These are phyloP conservation scores for Litsea cubeba DNA, from an alignment of 164 flowering plant species.

Conservation along the genomic window DNA sequence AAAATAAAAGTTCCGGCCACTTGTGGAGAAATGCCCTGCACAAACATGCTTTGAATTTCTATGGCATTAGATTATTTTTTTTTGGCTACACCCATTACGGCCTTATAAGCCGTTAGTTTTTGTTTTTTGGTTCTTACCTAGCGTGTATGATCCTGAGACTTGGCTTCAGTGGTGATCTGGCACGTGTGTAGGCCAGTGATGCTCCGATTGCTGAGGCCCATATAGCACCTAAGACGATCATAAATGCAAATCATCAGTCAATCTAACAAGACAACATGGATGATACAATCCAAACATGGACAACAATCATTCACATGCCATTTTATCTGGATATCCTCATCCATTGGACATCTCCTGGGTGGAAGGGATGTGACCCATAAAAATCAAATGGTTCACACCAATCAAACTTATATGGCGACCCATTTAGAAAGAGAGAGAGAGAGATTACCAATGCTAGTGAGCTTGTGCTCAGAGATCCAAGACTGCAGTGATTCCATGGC, in stretches of 20 bases:
- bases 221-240: conserved; percentile 36
- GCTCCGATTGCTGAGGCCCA: conserved; percentile 80
- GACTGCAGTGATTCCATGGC: conserved; percentile 52
- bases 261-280: neutral
- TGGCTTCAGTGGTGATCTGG: conserved; percentile 53
- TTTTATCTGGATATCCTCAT: too few relatives aligned
- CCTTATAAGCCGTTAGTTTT: too few relatives aligned
- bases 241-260: neutral
- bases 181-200: conserved; percentile 46
- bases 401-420: neutral
- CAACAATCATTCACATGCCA: too few relatives aligned
- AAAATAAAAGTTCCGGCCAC: too few relatives aligned
- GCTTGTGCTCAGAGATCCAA: conserved; percentile 82
- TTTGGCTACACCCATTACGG: too few relatives aligned
- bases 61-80: too few relatives aligned
- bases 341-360: too few relatives aligned
- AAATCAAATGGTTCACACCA: too few relatives aligned
- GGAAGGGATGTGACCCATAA: too few relatives aligned
- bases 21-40: too few relatives aligned
- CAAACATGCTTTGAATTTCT: too few relatives aligned
- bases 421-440: neutral
- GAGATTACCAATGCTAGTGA: conserved; percentile 63
- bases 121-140: conserved; percentile 33
- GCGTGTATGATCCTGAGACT: conserved; percentile 87
- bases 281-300: neutral